Evolutionary conservation across 192 early-diverging fungal genomes (phyloP).

Genomic region (Podila epigama): DNA sequence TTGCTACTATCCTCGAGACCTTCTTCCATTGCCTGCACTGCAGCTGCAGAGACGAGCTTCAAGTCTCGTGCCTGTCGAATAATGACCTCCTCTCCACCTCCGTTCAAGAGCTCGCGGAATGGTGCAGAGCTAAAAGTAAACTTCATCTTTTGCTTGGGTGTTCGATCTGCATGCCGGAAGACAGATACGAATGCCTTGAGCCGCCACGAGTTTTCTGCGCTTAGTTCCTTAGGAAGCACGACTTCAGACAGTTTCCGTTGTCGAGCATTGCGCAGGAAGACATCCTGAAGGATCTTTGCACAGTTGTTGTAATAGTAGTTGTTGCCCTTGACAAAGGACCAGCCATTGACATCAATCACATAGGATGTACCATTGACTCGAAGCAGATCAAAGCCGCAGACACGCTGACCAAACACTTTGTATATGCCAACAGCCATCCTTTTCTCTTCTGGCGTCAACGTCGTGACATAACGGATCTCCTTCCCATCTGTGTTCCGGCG

Average conservation of each 20-base stretch:
- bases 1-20: conserved; percentile 59
- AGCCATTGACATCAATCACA: conserved; percentile 98
- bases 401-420: conserved; percentile 85
- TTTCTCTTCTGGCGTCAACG: conserved; percentile 79
- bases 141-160: conserved; percentile 98
- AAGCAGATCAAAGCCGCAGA: conserved; percentile 94
- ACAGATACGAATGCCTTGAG: conserved; percentile 94
- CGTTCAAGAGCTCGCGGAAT: conserved; percentile 77
- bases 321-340: conserved; percentile 98
- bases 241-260: conserved; percentile 63
- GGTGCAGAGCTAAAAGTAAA: conserved; percentile 76
- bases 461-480: conserved; percentile 90
- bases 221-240: conserved; percentile 60
- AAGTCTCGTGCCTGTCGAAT: conserved; percentile 79
- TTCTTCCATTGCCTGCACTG: conserved; percentile 59
- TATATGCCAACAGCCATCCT: conserved; percentile 76
- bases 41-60: conserved; percentile 67
- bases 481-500: conserved; percentile 94
- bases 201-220: conserved; percentile 86
- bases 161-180: conserved; percentile 95
- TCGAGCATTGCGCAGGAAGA: conserved; percentile 74
- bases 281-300: conserved; percentile 73
- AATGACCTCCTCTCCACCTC: conserved; percentile 77
- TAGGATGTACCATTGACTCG: conserved; percentile 79
- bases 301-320: conserved; percentile 90